phyloP scores from a whole-genome alignment of 2,329 filamentous ascomycete species.

The Xylariaceae sp. region DNA sequence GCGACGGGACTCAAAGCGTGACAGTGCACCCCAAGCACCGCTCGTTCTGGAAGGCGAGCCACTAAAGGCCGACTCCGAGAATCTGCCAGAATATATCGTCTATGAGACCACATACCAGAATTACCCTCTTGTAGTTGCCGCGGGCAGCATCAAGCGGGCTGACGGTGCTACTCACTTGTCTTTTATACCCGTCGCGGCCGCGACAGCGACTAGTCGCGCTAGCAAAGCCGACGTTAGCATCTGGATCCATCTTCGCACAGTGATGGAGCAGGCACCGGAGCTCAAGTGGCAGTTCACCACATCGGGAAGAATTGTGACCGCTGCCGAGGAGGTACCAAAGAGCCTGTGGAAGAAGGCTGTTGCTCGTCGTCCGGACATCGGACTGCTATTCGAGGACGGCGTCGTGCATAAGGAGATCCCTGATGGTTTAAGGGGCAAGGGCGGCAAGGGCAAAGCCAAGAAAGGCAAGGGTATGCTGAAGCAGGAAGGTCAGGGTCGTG shows the following conservation, averaged over 20 bases:
- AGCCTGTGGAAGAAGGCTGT: slow-evolving; percentile 50
- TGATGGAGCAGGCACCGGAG: slow-evolving; percentile 41
- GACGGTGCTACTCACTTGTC: slow-evolving; percentile 45
- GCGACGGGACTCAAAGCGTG: slow-evolving; percentile 41
- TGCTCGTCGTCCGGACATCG: slow-evolving; percentile 49
- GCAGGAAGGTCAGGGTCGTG: slow-evolving; percentile 37
- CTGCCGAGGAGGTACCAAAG: slow-evolving; percentile 42
- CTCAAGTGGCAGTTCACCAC: slow-evolving; percentile 48
- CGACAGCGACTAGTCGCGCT: slow-evolving; percentile 38
- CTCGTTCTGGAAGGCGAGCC: slow-evolving; percentile 42
- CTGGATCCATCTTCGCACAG: slow-evolving; percentile 47
- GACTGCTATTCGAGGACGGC: slow-evolving; percentile 50
- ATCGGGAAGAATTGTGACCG: slow-evolving; percentile 44
- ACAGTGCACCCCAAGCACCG: slow-evolving; percentile 29
- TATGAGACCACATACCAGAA: slow-evolving; percentile 53
- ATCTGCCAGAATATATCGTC: slow-evolving; percentile 50
- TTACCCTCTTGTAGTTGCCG: slow-evolving; percentile 50
- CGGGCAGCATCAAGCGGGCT: slow-evolving; percentile 48
- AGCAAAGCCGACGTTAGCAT: slow-evolving; percentile 50
- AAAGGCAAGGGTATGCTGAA: slow-evolving; percentile 46
- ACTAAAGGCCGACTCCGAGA: slow-evolving; percentile 39
- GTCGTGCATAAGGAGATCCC: slow-evolving; percentile 51
- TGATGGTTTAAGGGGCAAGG: slow-evolving; percentile 48
- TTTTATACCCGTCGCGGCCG: slow-evolving; percentile 41
- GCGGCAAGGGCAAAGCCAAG: slow-evolving; percentile 49